Conservation (phyloP, 2,329 filamentous ascomycete species). For the Calonectria pauciramosa region DNA sequence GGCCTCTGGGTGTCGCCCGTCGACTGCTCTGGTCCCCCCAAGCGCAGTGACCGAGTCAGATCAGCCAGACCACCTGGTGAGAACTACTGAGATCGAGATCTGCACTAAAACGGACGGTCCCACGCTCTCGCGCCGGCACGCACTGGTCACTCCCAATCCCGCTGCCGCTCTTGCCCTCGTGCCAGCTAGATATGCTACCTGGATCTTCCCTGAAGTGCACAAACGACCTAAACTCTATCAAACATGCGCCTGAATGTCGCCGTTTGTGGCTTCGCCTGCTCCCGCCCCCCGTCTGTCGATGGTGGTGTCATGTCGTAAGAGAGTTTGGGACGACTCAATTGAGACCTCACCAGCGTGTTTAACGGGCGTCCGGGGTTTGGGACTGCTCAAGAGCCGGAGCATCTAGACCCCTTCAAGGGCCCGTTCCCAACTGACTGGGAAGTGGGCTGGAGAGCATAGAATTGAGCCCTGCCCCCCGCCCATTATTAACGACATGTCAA, state of each 20-base stretch:
- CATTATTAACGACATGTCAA: slow-evolving; percentile 28
- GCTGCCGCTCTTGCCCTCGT: slow-evolving; percentile 30
- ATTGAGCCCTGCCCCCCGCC: slow-evolving; percentile 36
- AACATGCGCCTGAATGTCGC: slow-evolving; percentile 21
- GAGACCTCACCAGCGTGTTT: slow-evolving; percentile 26
- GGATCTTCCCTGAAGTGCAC: slow-evolving; percentile 24
- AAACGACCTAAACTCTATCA: slow-evolving; percentile 26
- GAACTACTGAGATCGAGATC: slow-evolving; percentile 45
- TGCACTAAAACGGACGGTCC: slow-evolving; percentile 43
- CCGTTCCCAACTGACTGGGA: slow-evolving; percentile 23
- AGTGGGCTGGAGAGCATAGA: slow-evolving; percentile 35
- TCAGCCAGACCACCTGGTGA: slow-evolving; percentile 38
- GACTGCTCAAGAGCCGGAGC: slow-evolving; percentile 4
- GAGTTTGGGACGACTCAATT: slow-evolving; percentile 29
- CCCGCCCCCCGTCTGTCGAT: slow-evolving; percentile 36
- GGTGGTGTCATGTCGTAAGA: slow-evolving; percentile 40
- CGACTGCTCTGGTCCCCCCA: slow-evolving; percentile 32
- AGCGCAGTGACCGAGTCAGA: slow-evolving; percentile 44
- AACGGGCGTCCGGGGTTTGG: slow-evolving; percentile 36
- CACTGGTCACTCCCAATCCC: slow-evolving; percentile 37
- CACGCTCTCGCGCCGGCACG: slow-evolving; percentile 28
- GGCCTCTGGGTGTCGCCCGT: slow-evolving; percentile 33
- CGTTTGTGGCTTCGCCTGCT: slow-evolving; percentile 34
- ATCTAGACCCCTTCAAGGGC: slow-evolving; percentile 17
- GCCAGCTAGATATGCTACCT: slow-evolving; percentile 25